These are phyloP conservation scores for Backusella sp. DNA, from an alignment of 192 early-diverging fungal species.

Conservation along the genomic window DNA sequence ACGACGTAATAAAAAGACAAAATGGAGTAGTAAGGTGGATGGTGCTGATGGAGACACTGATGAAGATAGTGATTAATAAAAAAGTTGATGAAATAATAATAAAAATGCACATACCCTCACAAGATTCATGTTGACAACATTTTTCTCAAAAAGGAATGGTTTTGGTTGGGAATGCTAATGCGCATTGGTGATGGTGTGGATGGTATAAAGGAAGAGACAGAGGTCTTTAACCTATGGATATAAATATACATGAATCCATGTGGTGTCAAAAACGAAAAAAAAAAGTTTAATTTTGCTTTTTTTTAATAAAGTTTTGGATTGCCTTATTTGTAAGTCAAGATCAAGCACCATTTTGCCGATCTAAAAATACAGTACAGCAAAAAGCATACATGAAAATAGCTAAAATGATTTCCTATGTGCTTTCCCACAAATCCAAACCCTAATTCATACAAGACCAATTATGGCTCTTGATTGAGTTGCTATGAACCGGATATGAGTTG, in stretches of 20 bases:
- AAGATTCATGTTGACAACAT: not conserved
- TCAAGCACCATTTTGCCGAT: not conserved
- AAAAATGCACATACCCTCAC: not conserved
- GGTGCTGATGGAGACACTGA: conserved; percentile 13
- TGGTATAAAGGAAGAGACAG: no score
- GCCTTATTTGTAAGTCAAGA: not conserved
- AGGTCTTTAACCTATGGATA: no score
- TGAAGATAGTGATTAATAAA: not conserved
- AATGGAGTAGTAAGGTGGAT: conserved; percentile 12
- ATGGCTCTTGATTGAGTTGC: not conserved
- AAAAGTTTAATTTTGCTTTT: not conserved
- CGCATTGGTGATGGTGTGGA: no score
- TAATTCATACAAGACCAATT: no score
- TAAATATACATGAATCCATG: no score
- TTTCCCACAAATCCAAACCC: not conserved
- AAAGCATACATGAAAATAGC: not conserved
- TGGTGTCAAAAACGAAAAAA: no score
- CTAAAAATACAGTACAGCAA: not conserved
- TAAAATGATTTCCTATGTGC: not conserved
- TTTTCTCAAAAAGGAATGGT: not conserved
- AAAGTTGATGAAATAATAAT: not conserved
- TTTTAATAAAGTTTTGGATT: not conserved
- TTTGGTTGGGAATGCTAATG: no score
- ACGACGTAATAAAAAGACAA: not conserved
- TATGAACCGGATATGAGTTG: not conserved